A percentile compares a stretch with the other conserved stretches of the same genome.
Conservation (phyloP, 2,329 filamentous ascomycete species). For the Gyromitra esculenta region DNA sequence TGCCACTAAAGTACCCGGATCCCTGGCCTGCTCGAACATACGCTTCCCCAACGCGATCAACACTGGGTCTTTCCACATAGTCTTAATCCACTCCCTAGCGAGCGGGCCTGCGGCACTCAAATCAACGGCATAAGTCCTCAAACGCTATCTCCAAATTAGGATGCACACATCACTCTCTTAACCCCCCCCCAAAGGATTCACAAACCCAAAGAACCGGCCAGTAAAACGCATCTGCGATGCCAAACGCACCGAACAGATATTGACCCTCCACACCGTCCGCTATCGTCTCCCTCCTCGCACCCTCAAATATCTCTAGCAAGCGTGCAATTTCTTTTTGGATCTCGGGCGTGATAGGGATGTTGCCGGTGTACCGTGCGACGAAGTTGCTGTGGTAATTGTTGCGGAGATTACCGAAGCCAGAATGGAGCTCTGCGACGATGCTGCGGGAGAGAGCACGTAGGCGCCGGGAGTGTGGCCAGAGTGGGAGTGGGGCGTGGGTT, state of each 20-base stretch:
- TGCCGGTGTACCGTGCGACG: slow-evolving; percentile 12
- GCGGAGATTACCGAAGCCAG: slow-evolving; percentile 15
- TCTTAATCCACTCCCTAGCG: slow-evolving; percentile 20
- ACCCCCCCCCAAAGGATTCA: not conserved
- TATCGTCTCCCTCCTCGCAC: slow-evolving; percentile 4
- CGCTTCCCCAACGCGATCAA: not conserved
- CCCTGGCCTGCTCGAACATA: slow-evolving; percentile 10
- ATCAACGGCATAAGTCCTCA: slow-evolving; percentile 30
- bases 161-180: not conserved
- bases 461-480: slow-evolving; percentile 26
- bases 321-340: slow-evolving; percentile 9
- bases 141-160: slow-evolving; percentile 14
- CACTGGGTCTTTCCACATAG: slow-evolving; percentile 37
- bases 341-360: slow-evolving; percentile 4
- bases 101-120: slow-evolving; percentile 5
- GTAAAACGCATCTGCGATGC: slow-evolving; percentile 61
- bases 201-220: slow-evolving; percentile 61
- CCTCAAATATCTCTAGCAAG: slow-evolving; percentile 26
- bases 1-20: not conserved
- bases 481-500: slow-evolving; percentile 8
- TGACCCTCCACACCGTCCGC: slow-evolving; percentile 58
- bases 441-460: slow-evolving; percentile 39
- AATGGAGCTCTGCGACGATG: slow-evolving; percentile 33
- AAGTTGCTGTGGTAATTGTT: slow-evolving; percentile 38
- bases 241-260: slow-evolving; percentile 60